Evolutionary conservation across 2,329 filamentous ascomycete genomes (phyloP).

Genomic region (Trichophyton equinum): DNA sequence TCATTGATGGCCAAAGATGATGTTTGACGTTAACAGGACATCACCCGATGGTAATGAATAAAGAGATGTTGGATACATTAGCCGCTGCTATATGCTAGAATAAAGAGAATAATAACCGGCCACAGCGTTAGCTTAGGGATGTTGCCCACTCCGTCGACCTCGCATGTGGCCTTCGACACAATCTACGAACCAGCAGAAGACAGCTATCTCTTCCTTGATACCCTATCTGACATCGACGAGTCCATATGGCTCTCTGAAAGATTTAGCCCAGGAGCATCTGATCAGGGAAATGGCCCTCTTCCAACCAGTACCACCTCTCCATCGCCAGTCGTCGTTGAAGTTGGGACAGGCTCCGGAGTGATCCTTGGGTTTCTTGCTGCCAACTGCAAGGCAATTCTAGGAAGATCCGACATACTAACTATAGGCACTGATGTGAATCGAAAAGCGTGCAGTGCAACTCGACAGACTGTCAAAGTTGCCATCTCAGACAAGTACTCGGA

Average conservation of each 20-base stretch:
- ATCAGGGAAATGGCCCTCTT: constrained; percentile 9
- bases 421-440: constrained; percentile 74
- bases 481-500: constrained; percentile 22
- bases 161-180: constrained; percentile 74
- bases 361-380: constrained; percentile 80
- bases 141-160: constrained; percentile 88
- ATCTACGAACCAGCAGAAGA: constrained; percentile 96
- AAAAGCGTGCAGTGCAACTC: constrained; percentile 67
- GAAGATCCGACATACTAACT: constrained; percentile 55
- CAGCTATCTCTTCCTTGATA: constrained; percentile 87
- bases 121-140: constrained; percentile 36
- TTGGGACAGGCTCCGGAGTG: constrained; percentile 85
- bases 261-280: constrained; percentile 35
- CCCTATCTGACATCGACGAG: constrained; percentile 61
- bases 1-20: neutral
- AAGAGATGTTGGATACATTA: neutral
- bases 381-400: constrained; percentile 60
- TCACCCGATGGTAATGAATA: neutral
- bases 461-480: constrained; percentile 50
- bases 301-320: constrained; percentile 17
- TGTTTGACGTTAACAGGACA: neutral
- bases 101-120: neutral
- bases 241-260: constrained; percentile 52
- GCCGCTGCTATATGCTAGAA: neutral
- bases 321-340: constrained; percentile 60